These are phyloP conservation scores for Rhodotorula sp. DNA, from an alignment of 1,284 basidiomycete species.

Conservation along the genomic window DNA sequence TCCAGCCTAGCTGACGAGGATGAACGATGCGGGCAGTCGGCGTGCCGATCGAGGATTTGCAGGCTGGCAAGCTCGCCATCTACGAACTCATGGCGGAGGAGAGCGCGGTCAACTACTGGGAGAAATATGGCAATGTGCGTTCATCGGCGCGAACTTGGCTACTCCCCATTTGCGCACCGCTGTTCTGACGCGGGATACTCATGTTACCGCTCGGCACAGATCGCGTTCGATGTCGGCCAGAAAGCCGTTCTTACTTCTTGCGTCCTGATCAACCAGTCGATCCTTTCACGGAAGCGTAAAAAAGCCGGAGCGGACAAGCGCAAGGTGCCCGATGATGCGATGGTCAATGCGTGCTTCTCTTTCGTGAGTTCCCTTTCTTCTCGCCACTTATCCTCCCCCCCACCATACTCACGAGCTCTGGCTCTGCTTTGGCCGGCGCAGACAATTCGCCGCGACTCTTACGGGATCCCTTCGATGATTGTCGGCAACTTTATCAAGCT, in stretches of 20 bases:
- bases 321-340: slow-evolving; percentile 31
- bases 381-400: neutral
- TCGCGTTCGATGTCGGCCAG: slow-evolving; percentile 75
- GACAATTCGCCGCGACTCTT: slow-evolving; percentile 32
- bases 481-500: slow-evolving; percentile 34
- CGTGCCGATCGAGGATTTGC: slow-evolving; percentile 50
- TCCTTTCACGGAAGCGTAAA: slow-evolving; percentile 31
- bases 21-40: slow-evolving; percentile 41
- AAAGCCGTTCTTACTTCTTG: slow-evolving; percentile 93
- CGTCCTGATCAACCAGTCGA: slow-evolving; percentile 57
- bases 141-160: too few relatives aligned
- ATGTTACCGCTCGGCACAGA: slow-evolving; percentile 45
- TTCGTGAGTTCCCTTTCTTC: slow-evolving; percentile 2
- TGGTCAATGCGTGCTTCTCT: slow-evolving; percentile 30
- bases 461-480: slow-evolving; percentile 34
- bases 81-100: slow-evolving; percentile 98
- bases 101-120: slow-evolving; percentile 95
- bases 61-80: slow-evolving; percentile 83
- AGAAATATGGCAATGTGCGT: slow-evolving; percentile 78
- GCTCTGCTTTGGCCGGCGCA: neutral
- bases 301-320: slow-evolving; percentile 49
- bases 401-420: neutral
- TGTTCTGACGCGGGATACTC: neutral
- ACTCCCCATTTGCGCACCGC: too few relatives aligned
- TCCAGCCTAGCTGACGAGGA: slow-evolving; percentile 7